These are phyloP conservation scores for Alliaria petiolata DNA, from an alignment of 345 rosid species.

Conservation along the genomic window DNA sequence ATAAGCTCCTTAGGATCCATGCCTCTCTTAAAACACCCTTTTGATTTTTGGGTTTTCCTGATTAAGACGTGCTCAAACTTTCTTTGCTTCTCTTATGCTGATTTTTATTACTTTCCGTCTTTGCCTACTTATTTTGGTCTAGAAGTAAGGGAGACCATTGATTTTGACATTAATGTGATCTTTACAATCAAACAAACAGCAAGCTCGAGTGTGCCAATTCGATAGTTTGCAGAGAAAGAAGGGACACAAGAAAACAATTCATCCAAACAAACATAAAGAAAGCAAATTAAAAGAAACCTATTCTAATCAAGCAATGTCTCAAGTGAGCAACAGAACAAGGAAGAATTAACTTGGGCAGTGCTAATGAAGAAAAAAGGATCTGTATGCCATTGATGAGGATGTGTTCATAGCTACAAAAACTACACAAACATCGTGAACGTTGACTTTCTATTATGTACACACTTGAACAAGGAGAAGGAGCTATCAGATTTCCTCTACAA, in stretches of 20 bases:
- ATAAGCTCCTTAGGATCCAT: slow-evolving; percentile 11
- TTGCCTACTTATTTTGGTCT: neutral
- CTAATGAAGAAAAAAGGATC: neutral
- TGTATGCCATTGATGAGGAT: slow-evolving; percentile 2
- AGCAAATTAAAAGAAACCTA: no score
- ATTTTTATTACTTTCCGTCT: neutral
- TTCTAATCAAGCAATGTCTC: neutral
- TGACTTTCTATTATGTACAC: slow-evolving; percentile 21
- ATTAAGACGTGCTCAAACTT: neutral
- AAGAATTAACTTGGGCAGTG: slow-evolving; percentile 18
- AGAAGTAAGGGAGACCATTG: neutral
- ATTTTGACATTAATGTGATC: neutral
- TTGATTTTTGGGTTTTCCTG: neutral
- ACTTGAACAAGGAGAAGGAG: neutral
- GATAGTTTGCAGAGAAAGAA: neutral
- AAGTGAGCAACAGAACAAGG: neutral
- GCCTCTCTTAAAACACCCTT: neutral
- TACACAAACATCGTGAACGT: neutral
- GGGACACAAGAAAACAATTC: no score
- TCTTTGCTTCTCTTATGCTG: neutral
- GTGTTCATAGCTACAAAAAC: slow-evolving; percentile 1
- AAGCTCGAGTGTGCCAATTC: neutral
- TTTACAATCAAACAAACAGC: neutral
- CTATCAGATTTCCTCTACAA: neutral
- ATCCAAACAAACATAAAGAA: no score